Evolutionary conservation across 257 asterid species (phyloP).

Genomic region (Osmanthus fragrans): DNA sequence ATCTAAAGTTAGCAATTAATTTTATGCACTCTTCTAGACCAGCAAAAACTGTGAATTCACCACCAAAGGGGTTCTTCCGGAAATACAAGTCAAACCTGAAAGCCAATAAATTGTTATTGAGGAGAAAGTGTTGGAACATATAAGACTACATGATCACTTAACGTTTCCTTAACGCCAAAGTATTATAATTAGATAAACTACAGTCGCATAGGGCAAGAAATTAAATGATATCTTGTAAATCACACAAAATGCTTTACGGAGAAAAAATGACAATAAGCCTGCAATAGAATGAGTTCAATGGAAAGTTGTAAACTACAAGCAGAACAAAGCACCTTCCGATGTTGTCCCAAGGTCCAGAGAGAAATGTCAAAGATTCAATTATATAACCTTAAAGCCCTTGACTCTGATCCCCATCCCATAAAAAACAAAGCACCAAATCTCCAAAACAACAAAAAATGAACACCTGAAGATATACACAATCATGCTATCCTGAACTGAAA

Average conservation of each 20-base stretch:
- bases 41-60: conserved; percentile 93
- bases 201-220: neutral
- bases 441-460: neutral
- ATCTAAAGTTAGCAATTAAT: conserved; percentile 79
- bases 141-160: conserved; percentile 1
- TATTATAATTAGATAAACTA: conserved; percentile 3
- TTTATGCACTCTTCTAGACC: conserved; percentile 95
- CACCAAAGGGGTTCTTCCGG: conserved; percentile 90
- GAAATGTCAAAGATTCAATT: neutral
- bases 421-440: neutral
- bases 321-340: conserved; percentile 10
- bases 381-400: neutral
- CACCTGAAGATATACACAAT: neutral
- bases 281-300: neutral
- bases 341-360: neutral
- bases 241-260: neutral
- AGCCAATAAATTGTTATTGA: conserved; percentile 11
- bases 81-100: conserved; percentile 89
- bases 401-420: neutral
- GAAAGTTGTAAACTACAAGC: conserved; percentile 3
- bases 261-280: neutral
- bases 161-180: conserved; percentile 14
- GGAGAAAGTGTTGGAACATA: conserved; percentile 24
- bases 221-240: neutral
- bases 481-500: neutral